These are phyloP conservation scores for Chaetomiaceae sp. DNA, from an alignment of 2,329 filamentous ascomycete genomes.

Conservation along the genomic window DNA sequence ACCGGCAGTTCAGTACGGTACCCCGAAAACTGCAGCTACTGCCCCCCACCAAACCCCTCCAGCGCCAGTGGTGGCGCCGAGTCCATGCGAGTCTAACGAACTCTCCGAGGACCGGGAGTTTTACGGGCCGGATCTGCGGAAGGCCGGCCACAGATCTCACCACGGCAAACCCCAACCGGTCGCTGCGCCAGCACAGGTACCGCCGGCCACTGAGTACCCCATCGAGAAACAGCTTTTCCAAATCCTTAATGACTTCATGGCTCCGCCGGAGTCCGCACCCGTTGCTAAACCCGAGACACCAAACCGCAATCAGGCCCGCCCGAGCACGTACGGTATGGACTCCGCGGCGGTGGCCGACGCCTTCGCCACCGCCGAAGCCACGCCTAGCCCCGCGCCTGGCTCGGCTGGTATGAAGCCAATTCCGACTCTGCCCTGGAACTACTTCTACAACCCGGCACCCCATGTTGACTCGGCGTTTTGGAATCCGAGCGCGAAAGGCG, in stretches of 20 bases:
- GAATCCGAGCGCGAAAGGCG: not conserved
- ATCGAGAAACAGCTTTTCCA: slow-evolving; percentile 39
- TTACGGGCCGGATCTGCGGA: slow-evolving; percentile 12
- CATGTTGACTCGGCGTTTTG: slow-evolving; percentile 4
- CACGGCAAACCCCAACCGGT: not conserved
- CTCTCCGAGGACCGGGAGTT: slow-evolving; percentile 22
- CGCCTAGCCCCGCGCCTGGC: slow-evolving; percentile 28
- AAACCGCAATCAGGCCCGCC: slow-evolving; percentile 15
- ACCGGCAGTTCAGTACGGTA: not conserved
- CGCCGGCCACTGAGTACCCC: slow-evolving; percentile 20
- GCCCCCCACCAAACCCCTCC: not conserved
- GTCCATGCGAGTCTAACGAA: slow-evolving; percentile 18
- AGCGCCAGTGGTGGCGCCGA: slow-evolving; percentile 3
- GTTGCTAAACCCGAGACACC: slow-evolving; percentile 15
- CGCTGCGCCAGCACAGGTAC: not conserved
- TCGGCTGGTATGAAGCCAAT: slow-evolving; percentile 33
- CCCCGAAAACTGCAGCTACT: not conserved
- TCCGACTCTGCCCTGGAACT: slow-evolving; percentile 46
- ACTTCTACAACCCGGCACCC: slow-evolving; percentile 32
- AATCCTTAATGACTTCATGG: slow-evolving; percentile 45
- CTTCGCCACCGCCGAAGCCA: slow-evolving; percentile 36
- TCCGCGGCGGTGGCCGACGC: slow-evolving; percentile 45
- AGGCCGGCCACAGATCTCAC: not conserved
- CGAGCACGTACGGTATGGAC: slow-evolving; percentile 50
- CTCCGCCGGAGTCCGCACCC: slow-evolving; percentile 33